Evolutionary conservation across 2,329 filamentous ascomycete species (phyloP), one percentile per base, ranked within the genome.

Genomic region (Trichoderma harzianum): DNA sequence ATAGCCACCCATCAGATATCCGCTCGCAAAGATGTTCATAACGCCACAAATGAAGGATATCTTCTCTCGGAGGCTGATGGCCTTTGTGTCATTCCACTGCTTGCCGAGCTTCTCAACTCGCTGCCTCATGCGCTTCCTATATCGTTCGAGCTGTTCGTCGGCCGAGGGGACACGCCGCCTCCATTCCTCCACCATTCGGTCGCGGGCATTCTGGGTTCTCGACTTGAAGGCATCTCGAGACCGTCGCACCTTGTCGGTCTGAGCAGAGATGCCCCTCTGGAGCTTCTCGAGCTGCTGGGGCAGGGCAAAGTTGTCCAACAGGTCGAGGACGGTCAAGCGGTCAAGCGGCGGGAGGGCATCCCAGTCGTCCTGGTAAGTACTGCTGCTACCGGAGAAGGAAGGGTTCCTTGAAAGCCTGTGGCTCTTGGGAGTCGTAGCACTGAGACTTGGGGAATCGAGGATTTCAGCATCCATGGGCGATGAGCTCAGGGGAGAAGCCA

Each of bases 11-110:
- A 99, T 92, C 61, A 99, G 85, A 80, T 97, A 98, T 72, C 95
- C 96, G 75, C 94, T 97, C 79, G 98, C 90, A 82, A 99, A 97
- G 80, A 99, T 96, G 83, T 99, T 99, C 84, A 98, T 89, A 76
- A 98, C 95, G 77, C 94, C 96, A 73, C 91, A 95, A 74, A 99
- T 98, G 82, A 99, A 99, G 7, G 95, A 95, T 63, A 97, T 85
- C 86, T 99, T 99, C 84, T 99, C 96, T 72, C 95, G 91, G 64
- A 93, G 82, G 1, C 94, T 98, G 76, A 99, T 94, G 10, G 90
- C 91, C 78, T 94, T 94, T 21, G 93, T 93, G 78, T 97, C 93
- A 79, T 93, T 96, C 95, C 95, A 99, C 78, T 90, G 90, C 75
- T 87, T 89, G 73, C 91, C 92, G 39, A 98, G 87, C 75, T 93